These are phyloP conservation scores for Tillandsia leiboldiana DNA, from an alignment of 176 grass and related monocot species.

Conservation along the genomic window DNA sequence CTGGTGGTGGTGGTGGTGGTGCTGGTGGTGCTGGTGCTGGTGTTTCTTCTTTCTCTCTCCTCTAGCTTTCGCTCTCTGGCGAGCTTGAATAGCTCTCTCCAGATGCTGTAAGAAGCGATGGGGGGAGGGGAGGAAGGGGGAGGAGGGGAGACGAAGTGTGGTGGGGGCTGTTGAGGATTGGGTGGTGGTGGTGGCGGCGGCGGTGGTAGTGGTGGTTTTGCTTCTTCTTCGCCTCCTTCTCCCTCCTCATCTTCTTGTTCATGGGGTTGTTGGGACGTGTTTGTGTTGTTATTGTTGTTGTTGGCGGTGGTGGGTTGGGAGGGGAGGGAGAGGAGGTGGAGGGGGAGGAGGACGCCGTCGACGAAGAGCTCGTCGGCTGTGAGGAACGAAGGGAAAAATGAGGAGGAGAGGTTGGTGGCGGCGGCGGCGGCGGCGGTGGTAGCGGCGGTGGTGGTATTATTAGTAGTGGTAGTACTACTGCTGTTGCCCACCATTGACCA, in stretches of 20 bases:
- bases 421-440: constrained; percentile 26
- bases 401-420: constrained; percentile 64
- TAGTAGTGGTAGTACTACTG: too few species aligned
- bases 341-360: constrained; percentile 82
- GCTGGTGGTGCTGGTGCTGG: constrained; percentile 19
- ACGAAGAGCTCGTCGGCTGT: constrained; percentile 99
- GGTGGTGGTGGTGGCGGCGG: constrained; percentile 18
- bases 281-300: neutral
- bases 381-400: constrained; percentile 27
- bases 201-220: constrained; percentile 23
- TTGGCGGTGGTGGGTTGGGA: neutral
- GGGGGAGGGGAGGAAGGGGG: constrained; percentile 12
- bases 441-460: neutral
- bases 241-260: too few species aligned
- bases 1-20: too few species aligned
- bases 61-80: constrained; percentile 23
- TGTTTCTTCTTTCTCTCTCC: constrained; percentile 43
- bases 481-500: constrained; percentile 63
- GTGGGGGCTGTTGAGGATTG: constrained; percentile 11
- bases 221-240: neutral
- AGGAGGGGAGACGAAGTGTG: constrained; percentile 5
- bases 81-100: constrained; percentile 66
- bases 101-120: constrained; percentile 34
- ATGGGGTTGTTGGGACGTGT: too few species aligned
- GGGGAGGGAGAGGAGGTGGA: constrained; percentile 38